Evolutionary conservation across 106 monocot species (phyloP).

Genomic region (Allium cepa): DNA sequence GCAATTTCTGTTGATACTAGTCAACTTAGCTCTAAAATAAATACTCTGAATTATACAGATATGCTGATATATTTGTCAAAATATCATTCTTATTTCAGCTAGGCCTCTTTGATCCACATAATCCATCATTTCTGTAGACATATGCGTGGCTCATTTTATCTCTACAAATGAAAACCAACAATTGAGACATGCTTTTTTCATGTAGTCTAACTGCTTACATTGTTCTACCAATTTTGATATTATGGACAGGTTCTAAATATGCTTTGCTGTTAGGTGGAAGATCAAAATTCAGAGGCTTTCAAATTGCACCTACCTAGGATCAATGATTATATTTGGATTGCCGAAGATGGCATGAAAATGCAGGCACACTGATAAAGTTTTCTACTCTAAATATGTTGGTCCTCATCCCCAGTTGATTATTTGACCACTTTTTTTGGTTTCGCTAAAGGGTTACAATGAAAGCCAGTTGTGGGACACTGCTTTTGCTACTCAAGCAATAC

Average conservation of each 20-base stretch:
- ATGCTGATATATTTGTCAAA: too few species aligned
- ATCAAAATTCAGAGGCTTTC: conserved; percentile 88
- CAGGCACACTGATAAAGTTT: conserved; percentile 37
- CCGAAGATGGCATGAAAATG: conserved; percentile 99
- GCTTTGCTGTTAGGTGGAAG: conserved; percentile 95
- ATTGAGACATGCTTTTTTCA: too few species aligned
- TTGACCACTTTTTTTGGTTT: conserved; percentile 1
- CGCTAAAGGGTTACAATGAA: conserved; percentile 59
- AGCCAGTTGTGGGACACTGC: conserved; percentile 93
- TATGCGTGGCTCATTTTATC: too few species aligned
- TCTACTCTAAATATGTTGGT: neutral
- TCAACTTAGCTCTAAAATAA: too few species aligned
- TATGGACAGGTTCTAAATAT: conserved; percentile 53
- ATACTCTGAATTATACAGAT: neutral
- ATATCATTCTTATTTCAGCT: too few species aligned
- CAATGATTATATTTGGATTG: conserved; percentile 83
- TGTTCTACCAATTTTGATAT: neutral
- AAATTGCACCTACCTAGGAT: conserved; percentile 81
- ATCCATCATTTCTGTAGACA: neutral
- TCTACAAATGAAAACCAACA: too few species aligned
- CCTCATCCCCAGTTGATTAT: neutral
- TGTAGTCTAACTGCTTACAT: too few species aligned
- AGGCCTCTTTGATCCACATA: neutral
- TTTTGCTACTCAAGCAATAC: conserved; percentile 79
- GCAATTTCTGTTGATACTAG: too few species aligned